A percentile compares a stretch with the other conserved stretches of the same genome.
Evolutionary conservation across 2,329 filamentous ascomycete genomes (phyloP).

Genomic region (Fusarium napiforme): DNA sequence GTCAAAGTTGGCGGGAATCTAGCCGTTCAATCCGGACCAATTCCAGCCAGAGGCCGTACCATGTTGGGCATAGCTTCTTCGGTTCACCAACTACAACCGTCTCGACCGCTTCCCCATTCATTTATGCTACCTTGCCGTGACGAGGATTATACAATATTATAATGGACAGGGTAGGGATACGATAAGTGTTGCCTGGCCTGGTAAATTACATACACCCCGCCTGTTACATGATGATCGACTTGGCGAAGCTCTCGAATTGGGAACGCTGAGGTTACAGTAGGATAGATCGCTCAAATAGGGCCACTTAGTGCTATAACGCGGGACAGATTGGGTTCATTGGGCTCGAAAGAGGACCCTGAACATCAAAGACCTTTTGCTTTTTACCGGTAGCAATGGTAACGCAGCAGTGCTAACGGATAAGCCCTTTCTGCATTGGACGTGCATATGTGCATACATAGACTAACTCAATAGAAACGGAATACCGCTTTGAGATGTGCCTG

Average conservation of each 20-base stretch:
- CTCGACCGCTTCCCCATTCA: conserved; percentile 19
- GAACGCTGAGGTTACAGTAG: conserved; percentile 12
- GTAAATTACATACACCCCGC: conserved; percentile 3
- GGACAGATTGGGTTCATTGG: conserved; percentile 18
- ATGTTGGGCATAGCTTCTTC: conserved; percentile 36
- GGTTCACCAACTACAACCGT: conserved; percentile 28
- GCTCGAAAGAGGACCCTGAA: conserved; percentile 17
- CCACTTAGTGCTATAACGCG: conserved; percentile 12
- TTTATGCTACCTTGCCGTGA: conserved; percentile 30
- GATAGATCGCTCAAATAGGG: conserved; percentile 17
- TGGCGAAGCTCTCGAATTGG: conserved; percentile 32
- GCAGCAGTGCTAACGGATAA: not conserved
- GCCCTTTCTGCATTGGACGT: not conserved
- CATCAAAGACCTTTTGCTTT: conserved; percentile 21
- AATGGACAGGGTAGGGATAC: conserved; percentile 3
- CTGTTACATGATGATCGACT: conserved; percentile 42
- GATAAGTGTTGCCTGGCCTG: conserved; percentile 14
- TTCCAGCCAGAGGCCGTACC: conserved; percentile 24
- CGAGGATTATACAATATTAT: conserved; percentile 18
- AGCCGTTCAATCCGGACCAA: conserved; percentile 34
- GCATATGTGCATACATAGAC: not conserved
- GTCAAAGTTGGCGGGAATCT: conserved; percentile 41
- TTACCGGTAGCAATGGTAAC: conserved; percentile 4
- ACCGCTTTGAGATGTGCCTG: not conserved
- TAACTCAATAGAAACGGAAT: not conserved